Conservation (phyloP, 2,329 filamentous ascomycete genomes). For the Alternaria dauci region DNA sequence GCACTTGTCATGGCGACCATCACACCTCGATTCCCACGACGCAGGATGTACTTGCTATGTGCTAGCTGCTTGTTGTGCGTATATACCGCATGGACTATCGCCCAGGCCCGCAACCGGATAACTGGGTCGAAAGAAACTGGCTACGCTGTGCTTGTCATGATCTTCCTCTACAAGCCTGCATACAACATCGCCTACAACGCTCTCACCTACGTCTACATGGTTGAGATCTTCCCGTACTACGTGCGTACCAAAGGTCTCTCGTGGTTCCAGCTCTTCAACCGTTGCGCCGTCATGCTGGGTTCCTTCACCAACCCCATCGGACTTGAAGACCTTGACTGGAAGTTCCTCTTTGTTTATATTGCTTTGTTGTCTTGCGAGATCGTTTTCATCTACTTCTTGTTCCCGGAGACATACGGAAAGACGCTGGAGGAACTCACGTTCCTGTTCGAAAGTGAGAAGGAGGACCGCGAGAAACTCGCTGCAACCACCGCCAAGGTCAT, state of each 20-base stretch:
- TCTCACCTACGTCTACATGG: slow-evolving; percentile 63
- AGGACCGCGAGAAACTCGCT: slow-evolving; percentile 30
- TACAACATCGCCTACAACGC: slow-evolving; percentile 67
- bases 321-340: slow-evolving; percentile 66
- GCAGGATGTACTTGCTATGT: slow-evolving; percentile 63
- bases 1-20: slow-evolving; percentile 64
- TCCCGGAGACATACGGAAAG: slow-evolving; percentile 46
- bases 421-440: slow-evolving; percentile 47
- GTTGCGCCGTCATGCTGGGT: slow-evolving; percentile 67
- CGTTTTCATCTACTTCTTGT: slow-evolving; percentile 48
- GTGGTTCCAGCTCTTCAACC: slow-evolving; percentile 69
- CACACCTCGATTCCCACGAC: slow-evolving; percentile 64
- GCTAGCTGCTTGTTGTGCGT: slow-evolving; percentile 45
- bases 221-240: slow-evolving; percentile 61
- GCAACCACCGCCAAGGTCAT: slow-evolving; percentile 33
- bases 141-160: slow-evolving; percentile 59
- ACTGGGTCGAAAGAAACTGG: slow-evolving; percentile 42
- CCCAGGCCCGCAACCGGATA: slow-evolving; percentile 62
- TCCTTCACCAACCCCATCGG: slow-evolving; percentile 70
- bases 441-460: slow-evolving; percentile 42
- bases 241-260: slow-evolving; percentile 60
- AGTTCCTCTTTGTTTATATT: slow-evolving; percentile 70
- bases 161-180: slow-evolving; percentile 62
- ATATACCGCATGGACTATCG: slow-evolving; percentile 52
- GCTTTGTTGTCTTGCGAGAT: slow-evolving; percentile 45